A percentile compares a stretch with the other conserved stretches of the same genome.
These are phyloP conservation scores for Begonia loranthoides DNA, from an alignment of 306 rosid species.

Conservation along the genomic window DNA sequence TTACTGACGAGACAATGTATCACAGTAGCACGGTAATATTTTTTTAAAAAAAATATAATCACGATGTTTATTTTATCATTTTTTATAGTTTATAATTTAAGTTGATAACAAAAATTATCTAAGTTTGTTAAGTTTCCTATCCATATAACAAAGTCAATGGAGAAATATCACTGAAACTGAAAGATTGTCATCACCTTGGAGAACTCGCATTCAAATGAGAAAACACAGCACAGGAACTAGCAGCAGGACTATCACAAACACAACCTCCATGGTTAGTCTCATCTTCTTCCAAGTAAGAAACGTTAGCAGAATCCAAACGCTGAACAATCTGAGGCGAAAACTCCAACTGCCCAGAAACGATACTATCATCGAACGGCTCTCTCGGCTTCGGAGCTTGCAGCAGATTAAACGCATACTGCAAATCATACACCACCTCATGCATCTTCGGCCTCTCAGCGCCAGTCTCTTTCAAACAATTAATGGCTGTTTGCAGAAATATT, in stretches of 20 bases:
- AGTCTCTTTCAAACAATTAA: background rate
- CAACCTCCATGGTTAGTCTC: background rate
- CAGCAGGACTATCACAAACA: background rate
- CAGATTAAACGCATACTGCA: background rate
- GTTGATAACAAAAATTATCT: no score
- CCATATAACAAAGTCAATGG: no score
- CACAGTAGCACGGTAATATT: no score
- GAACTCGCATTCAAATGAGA: background rate
- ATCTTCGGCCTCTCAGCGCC: slow-evolving; percentile 9
- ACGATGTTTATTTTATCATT: no score
- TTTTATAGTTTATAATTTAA: no score
- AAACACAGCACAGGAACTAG: background rate
- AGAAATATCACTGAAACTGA: no score
- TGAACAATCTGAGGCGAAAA: background rate
- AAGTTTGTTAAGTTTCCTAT: no score
- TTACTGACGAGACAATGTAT: no score
- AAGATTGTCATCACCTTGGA: background rate
- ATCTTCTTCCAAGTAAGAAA: slow-evolving; percentile 1
- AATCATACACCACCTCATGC: slow-evolving; percentile 6
- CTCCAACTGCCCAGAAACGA: background rate
- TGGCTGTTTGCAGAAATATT: slow-evolving; percentile 3
- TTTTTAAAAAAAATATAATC: no score
- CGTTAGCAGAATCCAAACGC: background rate
- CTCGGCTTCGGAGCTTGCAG: background rate
- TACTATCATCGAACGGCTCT: background rate